Conservation (phyloP, 192 early-diverging fungal species). For the Backusella tarrabulga region DNA sequence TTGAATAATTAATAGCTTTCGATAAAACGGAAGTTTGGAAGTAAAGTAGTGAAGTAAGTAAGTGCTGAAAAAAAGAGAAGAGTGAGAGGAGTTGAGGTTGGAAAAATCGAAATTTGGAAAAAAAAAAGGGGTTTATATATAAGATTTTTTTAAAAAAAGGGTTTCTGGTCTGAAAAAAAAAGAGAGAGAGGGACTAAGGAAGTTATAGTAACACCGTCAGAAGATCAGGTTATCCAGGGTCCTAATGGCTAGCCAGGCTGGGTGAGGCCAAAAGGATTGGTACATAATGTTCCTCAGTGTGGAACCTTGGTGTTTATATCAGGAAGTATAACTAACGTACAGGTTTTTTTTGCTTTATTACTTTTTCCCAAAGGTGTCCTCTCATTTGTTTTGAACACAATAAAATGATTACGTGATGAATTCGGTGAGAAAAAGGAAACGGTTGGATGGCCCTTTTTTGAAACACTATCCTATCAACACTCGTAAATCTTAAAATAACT, state of each 20-base stretch:
- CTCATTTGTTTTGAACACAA: conserved; percentile 6
- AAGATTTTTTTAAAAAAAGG: conserved; percentile 6
- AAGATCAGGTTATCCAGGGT: conserved; percentile 19
- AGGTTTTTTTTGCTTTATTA: neutral
- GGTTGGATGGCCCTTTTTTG: neutral
- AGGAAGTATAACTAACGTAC: conserved; percentile 7
- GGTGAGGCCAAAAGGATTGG: neutral
- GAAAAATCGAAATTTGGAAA: conserved; percentile 1
- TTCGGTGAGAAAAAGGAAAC: conserved; percentile 1
- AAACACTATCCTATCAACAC: conserved; percentile 11
- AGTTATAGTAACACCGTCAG: neutral
- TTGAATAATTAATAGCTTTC: conserved; percentile 10
- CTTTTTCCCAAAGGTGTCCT: conserved; percentile 4
- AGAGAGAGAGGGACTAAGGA: neutral
- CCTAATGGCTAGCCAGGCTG: neutral
- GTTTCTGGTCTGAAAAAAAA: neutral
- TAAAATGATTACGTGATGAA: conserved; percentile 16
- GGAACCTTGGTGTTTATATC: neutral
- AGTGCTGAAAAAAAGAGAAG: neutral
- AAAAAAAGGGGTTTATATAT: conserved; percentile 5
- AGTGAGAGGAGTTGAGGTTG: neutral
- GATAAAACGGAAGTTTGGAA: neutral
- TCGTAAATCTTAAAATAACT: conserved; percentile 1
- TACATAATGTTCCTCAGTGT: conserved; percentile 15
- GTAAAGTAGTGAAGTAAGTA: neutral